Base-by-base conservation (phyloP, 306 rosid genomes). In the Macrotyloma uniflorum region DNA sequence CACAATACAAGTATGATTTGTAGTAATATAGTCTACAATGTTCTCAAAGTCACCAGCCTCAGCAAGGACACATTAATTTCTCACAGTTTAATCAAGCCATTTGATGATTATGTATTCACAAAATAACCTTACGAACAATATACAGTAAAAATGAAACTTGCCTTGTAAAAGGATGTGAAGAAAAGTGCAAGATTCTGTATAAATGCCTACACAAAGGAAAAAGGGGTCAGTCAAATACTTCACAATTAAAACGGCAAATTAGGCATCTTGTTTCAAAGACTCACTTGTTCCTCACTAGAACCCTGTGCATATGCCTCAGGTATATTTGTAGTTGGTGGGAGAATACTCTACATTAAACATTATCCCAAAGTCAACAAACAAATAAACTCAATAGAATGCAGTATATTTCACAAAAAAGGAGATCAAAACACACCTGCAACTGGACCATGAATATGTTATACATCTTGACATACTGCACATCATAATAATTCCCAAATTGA, bases 161-260 rank as follows among this genome's bases (percentile, higher is more conserved):
- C 99, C 97, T 93, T 93, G 87, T 26, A 88, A 79, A 93, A 93
- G 20, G 99, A 91, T 72, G 99, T 96, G 88, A 96, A 93, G 84
- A 93, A 93, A 71, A 96, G 84, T 15, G 97, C 99, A 85, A 96
- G 82, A 69, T 96, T 96, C 88, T 96, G 99, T 74, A 93, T 93
- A 85, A 93, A 96, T 58, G 90, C 97, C 99, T 96, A 50, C 65
- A 46, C 64, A 74, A 49, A 75, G 19, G 1, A 14, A 58, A n/a
- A 53, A 22, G 67, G 46, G 38, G 79, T 72, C 49, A 77, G 76
- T 42, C 54, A 68, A n/a, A 70, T 32, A 51, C 11, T 18, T 70
- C 26, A 47, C 22, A 70, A 57, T 30, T 58, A 75, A 12, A 26
- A 13, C 67, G 62, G 59, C 12, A 54, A 65, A 76, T 15, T 42